These are phyloP conservation scores for Verticillium nubilum DNA, from an alignment of 2,329 filamentous ascomycete species.

Conservation along the genomic window DNA sequence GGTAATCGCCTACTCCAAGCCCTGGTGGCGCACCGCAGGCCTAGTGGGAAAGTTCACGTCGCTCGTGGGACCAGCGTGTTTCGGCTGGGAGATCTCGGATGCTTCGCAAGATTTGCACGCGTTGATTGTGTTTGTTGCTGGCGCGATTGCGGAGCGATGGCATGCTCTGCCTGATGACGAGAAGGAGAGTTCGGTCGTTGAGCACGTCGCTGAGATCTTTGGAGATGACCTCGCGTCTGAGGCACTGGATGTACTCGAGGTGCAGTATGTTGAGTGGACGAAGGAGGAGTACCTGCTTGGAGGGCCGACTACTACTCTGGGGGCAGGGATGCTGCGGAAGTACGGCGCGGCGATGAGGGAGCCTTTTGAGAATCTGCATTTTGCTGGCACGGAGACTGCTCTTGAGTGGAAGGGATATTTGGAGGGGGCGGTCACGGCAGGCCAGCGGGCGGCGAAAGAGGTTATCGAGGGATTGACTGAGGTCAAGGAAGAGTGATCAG, in stretches of 20 bases:
- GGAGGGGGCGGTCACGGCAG: constrained; percentile 17
- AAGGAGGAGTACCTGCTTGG: constrained; percentile 13
- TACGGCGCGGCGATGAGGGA: constrained; percentile 20
- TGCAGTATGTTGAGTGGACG: constrained; percentile 13
- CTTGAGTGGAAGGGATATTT: constrained; percentile 20
- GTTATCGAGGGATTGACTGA: background rate
- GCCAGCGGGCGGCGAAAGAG: constrained; percentile 8
- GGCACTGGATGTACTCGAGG: constrained; percentile 7
- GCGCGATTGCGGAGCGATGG: constrained; percentile 22
- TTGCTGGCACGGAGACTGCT: constrained; percentile 17
- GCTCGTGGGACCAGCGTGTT: constrained; percentile 19
- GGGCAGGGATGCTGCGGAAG: constrained; percentile 5
- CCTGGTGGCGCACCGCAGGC: constrained; percentile 38
- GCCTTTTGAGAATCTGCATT: constrained; percentile 18
- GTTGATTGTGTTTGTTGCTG: constrained; percentile 25
- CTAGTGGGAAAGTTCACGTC: constrained; percentile 36
- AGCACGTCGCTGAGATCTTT: constrained; percentile 12
- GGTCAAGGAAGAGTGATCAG: background rate
- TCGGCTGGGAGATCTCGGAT: constrained; percentile 20
- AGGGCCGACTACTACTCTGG: constrained; percentile 9
- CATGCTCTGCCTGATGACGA: constrained; percentile 9
- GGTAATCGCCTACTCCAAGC: constrained; percentile 32
- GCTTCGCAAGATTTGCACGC: constrained; percentile 16
- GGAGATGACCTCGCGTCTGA: constrained; percentile 5
- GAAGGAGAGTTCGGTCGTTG: constrained; percentile 10